phyloP scores from a whole-genome alignment of 257 asterid species.

The Eustoma russellianum region DNA sequence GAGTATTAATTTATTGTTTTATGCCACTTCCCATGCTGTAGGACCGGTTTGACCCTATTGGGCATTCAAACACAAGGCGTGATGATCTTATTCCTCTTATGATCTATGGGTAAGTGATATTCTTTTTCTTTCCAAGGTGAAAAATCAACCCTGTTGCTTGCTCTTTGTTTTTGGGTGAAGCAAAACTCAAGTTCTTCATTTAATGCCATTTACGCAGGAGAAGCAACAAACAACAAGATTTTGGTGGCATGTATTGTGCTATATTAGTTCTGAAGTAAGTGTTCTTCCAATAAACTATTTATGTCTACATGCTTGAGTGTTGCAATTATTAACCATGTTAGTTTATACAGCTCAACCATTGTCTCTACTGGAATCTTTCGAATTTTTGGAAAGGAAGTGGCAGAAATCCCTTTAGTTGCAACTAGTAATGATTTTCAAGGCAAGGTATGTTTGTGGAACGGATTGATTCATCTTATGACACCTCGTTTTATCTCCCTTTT shows the following conservation, averaged over 20 bases:
- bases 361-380: slow-evolving; percentile 80
- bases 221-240: slow-evolving; percentile 55
- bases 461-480: neutral
- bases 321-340: slow-evolving; percentile 1
- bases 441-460: slow-evolving; percentile 32
- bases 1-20: neutral
- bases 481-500: neutral
- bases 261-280: slow-evolving; percentile 62
- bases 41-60: slow-evolving; percentile 85
- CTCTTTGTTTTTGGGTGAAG: slow-evolving; percentile 4
- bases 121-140: slow-evolving; percentile 4
- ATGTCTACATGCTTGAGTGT: neutral
- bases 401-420: slow-evolving; percentile 88
- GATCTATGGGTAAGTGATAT: slow-evolving; percentile 66
- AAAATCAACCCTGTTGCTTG: neutral
- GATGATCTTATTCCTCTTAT: slow-evolving; percentile 69
- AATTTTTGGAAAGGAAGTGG: slow-evolving; percentile 67
- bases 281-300: neutral
- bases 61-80: slow-evolving; percentile 56
- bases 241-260: slow-evolving; percentile 77
- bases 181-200: neutral
- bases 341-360: slow-evolving; percentile 43
- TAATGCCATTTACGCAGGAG: slow-evolving; percentile 31
- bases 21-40: slow-evolving; percentile 19
- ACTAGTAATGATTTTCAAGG: slow-evolving; percentile 52